Conservation (phyloP, 805 yeast genomes). For the Wickerhamiella azymoides region DNA sequence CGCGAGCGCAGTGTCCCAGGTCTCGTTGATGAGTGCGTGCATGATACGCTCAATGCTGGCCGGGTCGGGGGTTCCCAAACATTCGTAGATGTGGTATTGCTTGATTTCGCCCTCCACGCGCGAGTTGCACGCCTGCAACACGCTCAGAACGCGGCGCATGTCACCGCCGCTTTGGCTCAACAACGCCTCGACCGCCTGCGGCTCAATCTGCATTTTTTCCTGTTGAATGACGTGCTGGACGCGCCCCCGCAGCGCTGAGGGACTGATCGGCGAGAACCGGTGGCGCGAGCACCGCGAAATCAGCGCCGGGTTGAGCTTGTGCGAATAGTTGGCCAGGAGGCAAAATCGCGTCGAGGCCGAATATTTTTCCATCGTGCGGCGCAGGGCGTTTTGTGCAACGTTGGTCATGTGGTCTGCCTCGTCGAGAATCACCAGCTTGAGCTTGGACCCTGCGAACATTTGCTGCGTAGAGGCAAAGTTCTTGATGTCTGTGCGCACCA, state of each 20-base stretch:
- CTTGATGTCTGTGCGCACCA: constrained; percentile 91
- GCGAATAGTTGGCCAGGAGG: constrained; percentile 89
- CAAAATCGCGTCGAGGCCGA: constrained; percentile 93
- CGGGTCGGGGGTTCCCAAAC: constrained; percentile 94
- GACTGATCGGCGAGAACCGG: constrained; percentile 71
- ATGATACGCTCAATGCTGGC: constrained; percentile 62
- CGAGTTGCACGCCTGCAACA: constrained; percentile 85
- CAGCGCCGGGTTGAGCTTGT: constrained; percentile 88
- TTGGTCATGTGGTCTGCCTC: constrained; percentile 97
- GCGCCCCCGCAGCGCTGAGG: constrained; percentile 53
- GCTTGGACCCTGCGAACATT: constrained; percentile 62
- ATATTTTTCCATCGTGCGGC: constrained; percentile 88
- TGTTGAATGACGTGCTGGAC: constrained; percentile 51
- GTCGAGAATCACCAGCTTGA: constrained; percentile 82
- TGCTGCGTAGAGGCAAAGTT: constrained; percentile 93
- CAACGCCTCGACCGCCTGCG: constrained; percentile 51
- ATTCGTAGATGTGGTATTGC: constrained; percentile 70
- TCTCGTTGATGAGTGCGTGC: constrained; percentile 68
- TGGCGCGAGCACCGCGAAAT: constrained; percentile 90
- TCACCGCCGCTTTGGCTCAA: constrained; percentile 60
- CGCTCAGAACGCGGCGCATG: constrained; percentile 90
- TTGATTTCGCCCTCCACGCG: constrained; percentile 52
- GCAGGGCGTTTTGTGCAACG: constrained; percentile 88
- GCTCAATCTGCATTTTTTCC: constrained; percentile 47
- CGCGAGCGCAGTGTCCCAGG: constrained; percentile 65